Base-by-base conservation (phyloP, 192 early-diverging fungal species). In the Coemansia asiatica region DNA sequence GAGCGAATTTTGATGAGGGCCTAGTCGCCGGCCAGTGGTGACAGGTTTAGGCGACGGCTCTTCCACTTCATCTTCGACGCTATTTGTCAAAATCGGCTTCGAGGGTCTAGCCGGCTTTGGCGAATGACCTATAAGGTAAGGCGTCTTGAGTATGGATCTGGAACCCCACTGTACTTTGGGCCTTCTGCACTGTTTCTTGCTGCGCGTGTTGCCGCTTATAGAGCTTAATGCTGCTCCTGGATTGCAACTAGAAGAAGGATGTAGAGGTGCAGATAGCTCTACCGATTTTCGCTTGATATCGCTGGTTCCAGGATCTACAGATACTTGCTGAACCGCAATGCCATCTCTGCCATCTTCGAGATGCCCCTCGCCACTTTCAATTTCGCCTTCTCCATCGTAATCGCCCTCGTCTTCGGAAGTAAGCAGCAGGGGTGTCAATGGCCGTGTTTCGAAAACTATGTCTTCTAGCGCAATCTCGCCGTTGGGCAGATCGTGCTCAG, bases 91-190 rank as follows among this genome's bases (percentile, higher is more conserved):
- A 19, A 58, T 58, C 16, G 56, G 21, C 2, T 31, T 27, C 56
- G 38, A 25, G 2, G 22, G 15, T 0, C 27, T 16, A 0, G n/a
- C 36, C 16, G 28, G 13, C 26, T 7, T 15, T 15, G 59, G 61
- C 27, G 15, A 23, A 33, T 46, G 58, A 48, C 64, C 64, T 13
- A 64, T 6, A 6, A 77, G 56, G 54, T 67, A 65, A 5, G 64
- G 60, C 8, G 67, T 48, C 25, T 54, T 60, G 28, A 79, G 56
- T 0, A 63, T 58, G 0, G 71, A 74, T 6, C 72, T 35, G 0
- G 63, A 60, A 0, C 76, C 76, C 76, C 76, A 79, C 16, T 63
- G 76, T 12, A 79, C 64, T 15, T 55, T 56, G 12, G 62, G 50
- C 16, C 64, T 28, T 4, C 61, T 7, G 29, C 70, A 67, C 54